Evolutionary conservation across 2,329 filamentous ascomycete species (phyloP).

Genomic region (Orbilia oligospora): DNA sequence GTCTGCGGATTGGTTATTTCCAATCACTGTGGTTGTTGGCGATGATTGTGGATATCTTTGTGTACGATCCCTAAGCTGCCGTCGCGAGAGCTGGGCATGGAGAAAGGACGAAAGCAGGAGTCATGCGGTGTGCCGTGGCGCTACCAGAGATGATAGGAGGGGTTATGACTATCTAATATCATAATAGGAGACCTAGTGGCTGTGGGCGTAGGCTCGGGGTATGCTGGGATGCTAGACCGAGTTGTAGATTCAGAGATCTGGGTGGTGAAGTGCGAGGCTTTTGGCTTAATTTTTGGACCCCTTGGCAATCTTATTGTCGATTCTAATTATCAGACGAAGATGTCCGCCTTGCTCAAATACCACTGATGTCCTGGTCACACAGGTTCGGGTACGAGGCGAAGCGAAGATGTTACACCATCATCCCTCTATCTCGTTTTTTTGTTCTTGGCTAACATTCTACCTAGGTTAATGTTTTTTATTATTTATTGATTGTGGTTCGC

Average conservation of each 20-base stretch:
- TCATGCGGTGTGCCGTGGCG: constrained; percentile 59
- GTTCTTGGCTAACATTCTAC: not conserved
- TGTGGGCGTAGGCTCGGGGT: constrained; percentile 34
- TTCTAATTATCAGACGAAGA: not conserved
- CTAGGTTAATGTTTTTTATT: not conserved
- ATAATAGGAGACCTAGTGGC: constrained; percentile 2
- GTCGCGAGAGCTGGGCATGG: constrained; percentile 41
- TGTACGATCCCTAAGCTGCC: constrained; percentile 11
- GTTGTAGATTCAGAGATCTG: constrained; percentile 34
- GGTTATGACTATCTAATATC: constrained; percentile 13
- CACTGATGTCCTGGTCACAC: not conserved
- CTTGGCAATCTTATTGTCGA: constrained; percentile 58
- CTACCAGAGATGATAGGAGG: constrained; percentile 24
- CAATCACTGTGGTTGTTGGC: constrained; percentile 41
- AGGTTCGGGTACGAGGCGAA: too few relatives aligned
- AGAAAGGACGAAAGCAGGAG: constrained; percentile 52
- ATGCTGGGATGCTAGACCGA: constrained; percentile 32
- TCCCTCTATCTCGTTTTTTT: too few relatives aligned
- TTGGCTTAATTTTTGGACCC: constrained; percentile 53
- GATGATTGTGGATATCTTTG: not conserved
- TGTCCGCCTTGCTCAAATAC: not conserved
- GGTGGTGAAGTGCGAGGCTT: constrained; percentile 59
- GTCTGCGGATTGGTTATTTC: constrained; percentile 12
- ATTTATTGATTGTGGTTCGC: not conserved
- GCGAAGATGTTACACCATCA: too few relatives aligned